Evolutionary conservation across 2,329 filamentous ascomycete genomes (phyloP), one percentile per base, ranked within the genome.

Genomic region (Cytospora mali): DNA sequence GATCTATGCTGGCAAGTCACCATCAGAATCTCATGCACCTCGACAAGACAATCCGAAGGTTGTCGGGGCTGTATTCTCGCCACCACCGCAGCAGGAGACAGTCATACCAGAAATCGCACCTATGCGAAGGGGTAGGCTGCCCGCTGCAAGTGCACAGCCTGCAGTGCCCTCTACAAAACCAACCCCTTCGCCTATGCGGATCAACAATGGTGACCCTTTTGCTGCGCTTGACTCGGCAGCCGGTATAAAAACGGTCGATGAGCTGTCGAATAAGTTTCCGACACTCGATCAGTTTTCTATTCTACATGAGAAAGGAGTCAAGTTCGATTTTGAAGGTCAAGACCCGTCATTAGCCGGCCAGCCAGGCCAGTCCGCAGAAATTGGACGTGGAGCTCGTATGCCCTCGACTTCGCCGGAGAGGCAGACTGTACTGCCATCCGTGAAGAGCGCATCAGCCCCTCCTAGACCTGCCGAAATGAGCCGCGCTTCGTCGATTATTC

Each of bases 251-350:
- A 78, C 76, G 66, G 48, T 6, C 2, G 95, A 98, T 68, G 94
- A 98, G 71, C 79, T 97, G 28, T 92, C 94, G 0, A 84, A 87
- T 29, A 86, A 90, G 58, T 99, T 97, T 69, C 95, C 95, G 0
- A 93, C 92, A 6, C 81, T 99, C 27, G 93, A 98, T 70, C 92
- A 98, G 69, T 99, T 99, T 72, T 89, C 94, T 3, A 80, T 99
- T 21, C 79, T 97, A 51, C 92, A 96, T 69, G 93, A 98, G 66
- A 86, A 91, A 66, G 90, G 91, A 3, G 78, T 86, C 65, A 93
- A 92, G 64, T 97, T 97, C 69, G 88, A 94, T 60, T 97, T 97
- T 73, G 88, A 91, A 64, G 77, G 81, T 16, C 73, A 81, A n/a
- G 75, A 79, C 7, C 79, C 82, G 27, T 75, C 78, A 46, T 74